phyloP scores from a whole-genome alignment of 495 filamentous ascomycete species.

The Tuber magnatum region DNA sequence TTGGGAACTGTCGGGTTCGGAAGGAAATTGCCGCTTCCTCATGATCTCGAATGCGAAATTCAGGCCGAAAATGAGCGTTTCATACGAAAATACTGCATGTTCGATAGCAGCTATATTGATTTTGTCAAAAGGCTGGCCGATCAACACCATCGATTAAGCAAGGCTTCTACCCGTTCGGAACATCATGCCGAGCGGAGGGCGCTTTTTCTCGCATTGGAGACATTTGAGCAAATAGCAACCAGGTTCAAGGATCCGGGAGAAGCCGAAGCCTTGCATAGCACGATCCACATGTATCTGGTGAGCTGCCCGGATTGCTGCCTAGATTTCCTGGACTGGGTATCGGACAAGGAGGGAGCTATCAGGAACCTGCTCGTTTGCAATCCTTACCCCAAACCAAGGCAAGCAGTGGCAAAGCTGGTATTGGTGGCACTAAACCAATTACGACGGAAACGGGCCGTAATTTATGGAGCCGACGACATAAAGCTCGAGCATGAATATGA shows the following conservation, averaged over 20 bases:
- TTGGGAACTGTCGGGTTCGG: constrained; percentile 44
- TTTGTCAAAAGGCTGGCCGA: constrained; percentile 59
- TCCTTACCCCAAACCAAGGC: constrained; percentile 55
- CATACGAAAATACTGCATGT: constrained; percentile 71
- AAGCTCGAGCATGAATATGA: constrained; percentile 43
- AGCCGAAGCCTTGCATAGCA: constrained; percentile 52
- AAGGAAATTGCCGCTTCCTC: constrained; percentile 53
- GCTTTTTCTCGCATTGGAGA: constrained; percentile 62
- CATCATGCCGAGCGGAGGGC: constrained; percentile 55
- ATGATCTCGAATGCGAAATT: constrained; percentile 55
- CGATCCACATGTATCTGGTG: constrained; percentile 51
- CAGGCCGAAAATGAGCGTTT: constrained; percentile 63
- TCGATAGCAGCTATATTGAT: constrained; percentile 61
- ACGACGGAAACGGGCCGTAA: constrained; percentile 21
- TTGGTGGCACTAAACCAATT: constrained; percentile 51
- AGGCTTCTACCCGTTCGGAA: constrained; percentile 45
- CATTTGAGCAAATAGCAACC: constrained; percentile 71
- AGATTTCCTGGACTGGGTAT: constrained; percentile 59
- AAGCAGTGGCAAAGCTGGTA: constrained; percentile 52
- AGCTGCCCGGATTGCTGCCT: constrained; percentile 53
- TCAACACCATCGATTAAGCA: constrained; percentile 45
- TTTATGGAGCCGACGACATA: constrained; percentile 44
- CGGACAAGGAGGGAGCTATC: constrained; percentile 50
- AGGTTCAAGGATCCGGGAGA: constrained; percentile 62
- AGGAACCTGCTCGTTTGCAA: constrained; percentile 63